A percentile compares a stretch with the other conserved stretches of the same genome.
These are phyloP conservation scores for Pseudisothecium myosuroides DNA, from an alignment of 225 moss, liverwort and hornwort genomes.

Conservation along the genomic window DNA sequence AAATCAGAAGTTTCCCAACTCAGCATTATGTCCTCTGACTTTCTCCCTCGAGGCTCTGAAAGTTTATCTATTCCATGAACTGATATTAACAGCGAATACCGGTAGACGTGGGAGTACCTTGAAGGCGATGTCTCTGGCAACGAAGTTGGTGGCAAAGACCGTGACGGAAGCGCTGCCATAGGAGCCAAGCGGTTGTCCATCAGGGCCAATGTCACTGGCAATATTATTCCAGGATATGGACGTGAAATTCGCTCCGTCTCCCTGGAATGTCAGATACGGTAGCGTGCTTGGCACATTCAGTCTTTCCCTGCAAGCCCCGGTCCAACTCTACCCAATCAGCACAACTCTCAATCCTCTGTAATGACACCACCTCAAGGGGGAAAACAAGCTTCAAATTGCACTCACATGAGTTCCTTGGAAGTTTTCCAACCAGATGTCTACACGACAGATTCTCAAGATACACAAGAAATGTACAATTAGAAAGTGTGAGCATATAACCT, in stretches of 20 bases:
- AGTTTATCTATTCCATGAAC: not conserved
- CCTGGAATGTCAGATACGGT: conserved; percentile 45
- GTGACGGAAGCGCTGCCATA: conserved; percentile 36
- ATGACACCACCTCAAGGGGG: not conserved
- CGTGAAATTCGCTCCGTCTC: conserved; percentile 24
- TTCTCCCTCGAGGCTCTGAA: not conserved
- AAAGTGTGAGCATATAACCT: too few relatives aligned
- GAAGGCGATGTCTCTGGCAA: conserved; percentile 44
- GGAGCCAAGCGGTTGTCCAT: conserved; percentile 29
- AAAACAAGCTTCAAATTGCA: not conserved
- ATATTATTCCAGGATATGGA: conserved; percentile 33
- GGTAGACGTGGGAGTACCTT: not conserved
- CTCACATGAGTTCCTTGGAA: not conserved
- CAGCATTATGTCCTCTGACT: not conserved
- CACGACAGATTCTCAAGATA: not conserved
- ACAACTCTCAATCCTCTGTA: not conserved
- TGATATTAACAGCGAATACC: too few relatives aligned
- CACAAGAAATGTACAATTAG: not conserved
- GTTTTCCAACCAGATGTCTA: not conserved
- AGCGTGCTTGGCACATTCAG: conserved; percentile 25
- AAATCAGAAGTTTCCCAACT: not conserved
- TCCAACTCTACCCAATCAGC: not conserved
- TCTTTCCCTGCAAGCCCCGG: conserved; percentile 2
- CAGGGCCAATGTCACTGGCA: conserved; percentile 29
- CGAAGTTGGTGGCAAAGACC: conserved; percentile 37